phyloP scores from a whole-genome alignment of 805 yeast genomes.

The Yarrowia sp. region DNA sequence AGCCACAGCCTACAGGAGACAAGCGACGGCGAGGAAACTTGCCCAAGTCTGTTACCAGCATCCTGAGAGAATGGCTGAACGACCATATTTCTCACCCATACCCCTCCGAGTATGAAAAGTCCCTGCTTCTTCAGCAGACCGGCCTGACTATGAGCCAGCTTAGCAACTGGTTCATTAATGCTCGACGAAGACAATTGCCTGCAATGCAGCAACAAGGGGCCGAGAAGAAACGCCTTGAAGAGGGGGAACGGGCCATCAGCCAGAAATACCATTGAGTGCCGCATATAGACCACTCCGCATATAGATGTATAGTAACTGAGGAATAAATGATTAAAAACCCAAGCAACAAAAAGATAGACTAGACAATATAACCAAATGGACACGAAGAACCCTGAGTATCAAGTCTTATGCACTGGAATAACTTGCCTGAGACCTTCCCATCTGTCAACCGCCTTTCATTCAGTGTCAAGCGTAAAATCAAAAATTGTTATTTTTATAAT shows the following conservation, averaged over 20 bases:
- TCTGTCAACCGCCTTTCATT: background rate
- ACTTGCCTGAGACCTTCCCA: background rate
- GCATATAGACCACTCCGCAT: slow-evolving; percentile 24
- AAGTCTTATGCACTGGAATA: background rate
- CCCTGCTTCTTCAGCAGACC: slow-evolving; percentile 62
- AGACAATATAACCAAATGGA: background rate
- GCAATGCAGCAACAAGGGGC: slow-evolving; percentile 29
- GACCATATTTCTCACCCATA: slow-evolving; percentile 77
- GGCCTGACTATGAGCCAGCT: slow-evolving; percentile 79
- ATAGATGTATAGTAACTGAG: slow-evolving; percentile 21
- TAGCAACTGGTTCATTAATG: slow-evolving; percentile 85
- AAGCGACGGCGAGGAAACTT: slow-evolving; percentile 58
- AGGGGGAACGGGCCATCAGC: slow-evolving; percentile 17
- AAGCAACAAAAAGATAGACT: background rate
- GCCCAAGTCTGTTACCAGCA: slow-evolving; percentile 73
- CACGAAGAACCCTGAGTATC: background rate
- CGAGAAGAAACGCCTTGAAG: slow-evolving; percentile 13
- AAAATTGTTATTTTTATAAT: no score
- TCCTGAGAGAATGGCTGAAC: slow-evolving; percentile 68
- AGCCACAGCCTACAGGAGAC: slow-evolving; percentile 23
- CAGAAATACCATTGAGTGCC: slow-evolving; percentile 17
- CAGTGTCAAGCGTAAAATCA: background rate
- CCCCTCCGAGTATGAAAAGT: slow-evolving; percentile 77
- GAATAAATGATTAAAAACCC: slow-evolving; percentile 5
- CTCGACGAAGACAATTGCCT: slow-evolving; percentile 68